phyloP scores from a whole-genome alignment of 345 rosid species.

The Gossypioides kirkii region DNA sequence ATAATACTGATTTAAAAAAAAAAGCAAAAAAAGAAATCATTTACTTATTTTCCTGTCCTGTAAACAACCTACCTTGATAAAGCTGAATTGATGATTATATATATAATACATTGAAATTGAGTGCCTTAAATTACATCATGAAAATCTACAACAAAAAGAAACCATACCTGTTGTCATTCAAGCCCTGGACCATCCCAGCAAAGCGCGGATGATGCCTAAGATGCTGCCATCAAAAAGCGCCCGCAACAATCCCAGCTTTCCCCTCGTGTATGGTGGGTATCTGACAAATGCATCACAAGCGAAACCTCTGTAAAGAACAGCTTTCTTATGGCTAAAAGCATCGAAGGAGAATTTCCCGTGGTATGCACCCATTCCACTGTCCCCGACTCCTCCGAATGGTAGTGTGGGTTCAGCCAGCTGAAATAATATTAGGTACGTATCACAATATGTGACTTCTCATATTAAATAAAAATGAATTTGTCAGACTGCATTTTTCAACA shows the following conservation, averaged over 20 bases:
- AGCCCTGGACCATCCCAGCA: slow-evolving; percentile 42
- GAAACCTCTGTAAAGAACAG: slow-evolving; percentile 67
- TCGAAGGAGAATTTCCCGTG: slow-evolving; percentile 96
- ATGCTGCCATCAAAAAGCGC: slow-evolving; percentile 53
- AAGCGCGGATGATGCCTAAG: slow-evolving; percentile 40
- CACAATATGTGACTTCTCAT: neutral
- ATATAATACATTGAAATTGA: neutral
- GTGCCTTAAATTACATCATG: neutral
- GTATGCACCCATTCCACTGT: slow-evolving; percentile 87
- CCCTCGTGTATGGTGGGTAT: slow-evolving; percentile 74
- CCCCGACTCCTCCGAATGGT: slow-evolving; percentile 98
- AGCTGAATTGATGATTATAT: no score
- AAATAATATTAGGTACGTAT: slow-evolving; percentile 8
- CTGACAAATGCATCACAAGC: slow-evolving; percentile 55
- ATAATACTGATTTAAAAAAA: no score
- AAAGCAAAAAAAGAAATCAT: no score
- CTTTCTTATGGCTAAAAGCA: slow-evolving; percentile 93
- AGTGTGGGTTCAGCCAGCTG: slow-evolving; percentile 64
- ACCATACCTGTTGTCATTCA: slow-evolving; percentile 13
- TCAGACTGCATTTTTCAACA: neutral
- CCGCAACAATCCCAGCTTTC: slow-evolving; percentile 55
- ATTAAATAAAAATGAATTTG: neutral
- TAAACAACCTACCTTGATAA: no score
- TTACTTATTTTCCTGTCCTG: no score
- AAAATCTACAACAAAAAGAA: neutral